phyloP scores from a whole-genome alignment of 805 yeast genomes.

The Saccharomycopsis fermentans region DNA sequence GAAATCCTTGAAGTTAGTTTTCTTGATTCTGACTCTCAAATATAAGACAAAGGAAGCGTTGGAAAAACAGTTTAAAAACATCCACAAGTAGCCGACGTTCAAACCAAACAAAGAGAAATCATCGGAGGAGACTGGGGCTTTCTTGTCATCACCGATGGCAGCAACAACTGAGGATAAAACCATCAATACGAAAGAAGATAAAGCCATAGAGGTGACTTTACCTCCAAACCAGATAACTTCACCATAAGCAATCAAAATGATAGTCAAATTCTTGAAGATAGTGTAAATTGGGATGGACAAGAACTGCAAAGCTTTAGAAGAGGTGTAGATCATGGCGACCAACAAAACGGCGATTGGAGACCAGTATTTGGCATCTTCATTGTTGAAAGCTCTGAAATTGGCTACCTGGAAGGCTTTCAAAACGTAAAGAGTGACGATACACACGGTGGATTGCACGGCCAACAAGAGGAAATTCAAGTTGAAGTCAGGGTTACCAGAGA shows the following conservation, averaged over 20 bases:
- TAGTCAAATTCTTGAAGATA: constrained; percentile 94
- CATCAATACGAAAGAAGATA: constrained; percentile 83
- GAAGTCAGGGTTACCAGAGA: constrained; percentile 59
- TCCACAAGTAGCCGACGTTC: constrained; percentile 88
- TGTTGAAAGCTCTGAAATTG: constrained; percentile 77
- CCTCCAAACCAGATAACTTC: constrained; percentile 98
- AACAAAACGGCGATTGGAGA: constrained; percentile 84
- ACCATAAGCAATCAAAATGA: constrained; percentile 94
- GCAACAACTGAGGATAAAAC: constrained; percentile 95
- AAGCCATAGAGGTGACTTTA: constrained; percentile 76
- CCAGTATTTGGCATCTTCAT: constrained; percentile 90
- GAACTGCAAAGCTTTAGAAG: constrained; percentile 87
- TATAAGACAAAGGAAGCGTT: constrained; percentile 87
- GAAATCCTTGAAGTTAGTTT: constrained; percentile 91
- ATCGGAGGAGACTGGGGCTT: constrained; percentile 23
- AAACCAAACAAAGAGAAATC: constrained; percentile 27
- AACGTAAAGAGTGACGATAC: constrained; percentile 62
- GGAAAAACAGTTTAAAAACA: constrained; percentile 88
- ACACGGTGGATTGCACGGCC: constrained; percentile 81
- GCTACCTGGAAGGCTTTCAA: constrained; percentile 68
- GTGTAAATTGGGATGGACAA: constrained; percentile 94
- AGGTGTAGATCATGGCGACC: constrained; percentile 91
- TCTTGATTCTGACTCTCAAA: constrained; percentile 97
- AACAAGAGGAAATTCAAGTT: constrained; percentile 81
- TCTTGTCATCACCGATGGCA: constrained; percentile 65